These are phyloP conservation scores for Zopfia rhizophila DNA, from an alignment of 2,329 filamentous ascomycete species.

Conservation along the genomic window DNA sequence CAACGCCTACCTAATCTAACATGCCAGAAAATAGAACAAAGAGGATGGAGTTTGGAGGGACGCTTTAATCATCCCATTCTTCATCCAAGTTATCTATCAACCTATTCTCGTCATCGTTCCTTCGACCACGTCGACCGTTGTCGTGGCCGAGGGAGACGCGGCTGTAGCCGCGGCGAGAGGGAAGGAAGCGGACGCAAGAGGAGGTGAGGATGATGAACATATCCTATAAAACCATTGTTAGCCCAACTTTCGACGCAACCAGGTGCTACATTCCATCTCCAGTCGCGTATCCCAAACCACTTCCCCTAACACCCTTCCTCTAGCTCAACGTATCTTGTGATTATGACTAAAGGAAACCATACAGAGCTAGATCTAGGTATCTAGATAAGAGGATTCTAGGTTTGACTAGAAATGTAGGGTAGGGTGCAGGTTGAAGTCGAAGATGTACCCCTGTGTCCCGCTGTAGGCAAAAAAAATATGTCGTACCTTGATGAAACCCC, in stretches of 20 bases:
- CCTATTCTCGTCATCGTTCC: conserved; percentile 85
- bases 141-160: conserved; percentile 65
- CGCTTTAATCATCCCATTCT: conserved; percentile 83
- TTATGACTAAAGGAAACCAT: too few relatives aligned
- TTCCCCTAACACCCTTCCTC: too few relatives aligned
- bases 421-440: too few relatives aligned
- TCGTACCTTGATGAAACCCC: conserved; percentile 85
- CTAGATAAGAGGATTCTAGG: too few relatives aligned
- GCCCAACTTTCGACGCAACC: neutral
- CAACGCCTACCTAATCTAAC: neutral
- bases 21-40: neutral
- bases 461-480: too few relatives aligned
- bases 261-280: neutral
- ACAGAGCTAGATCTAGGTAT: too few relatives aligned
- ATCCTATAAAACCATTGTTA: conserved; percentile 51
- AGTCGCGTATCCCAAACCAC: too few relatives aligned
- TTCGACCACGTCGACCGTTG: conserved; percentile 53
- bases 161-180: conserved; percentile 73
- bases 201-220: conserved; percentile 75
- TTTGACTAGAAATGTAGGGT: too few relatives aligned
- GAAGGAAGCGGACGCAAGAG: conserved; percentile 74
- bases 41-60: neutral
- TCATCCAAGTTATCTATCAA: conserved; percentile 96
- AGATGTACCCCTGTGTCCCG: too few relatives aligned
- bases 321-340: too few relatives aligned